Evolutionary conservation across 2,329 filamentous ascomycete genomes (phyloP).

Genomic region (Fusarium solani-melongenae): DNA sequence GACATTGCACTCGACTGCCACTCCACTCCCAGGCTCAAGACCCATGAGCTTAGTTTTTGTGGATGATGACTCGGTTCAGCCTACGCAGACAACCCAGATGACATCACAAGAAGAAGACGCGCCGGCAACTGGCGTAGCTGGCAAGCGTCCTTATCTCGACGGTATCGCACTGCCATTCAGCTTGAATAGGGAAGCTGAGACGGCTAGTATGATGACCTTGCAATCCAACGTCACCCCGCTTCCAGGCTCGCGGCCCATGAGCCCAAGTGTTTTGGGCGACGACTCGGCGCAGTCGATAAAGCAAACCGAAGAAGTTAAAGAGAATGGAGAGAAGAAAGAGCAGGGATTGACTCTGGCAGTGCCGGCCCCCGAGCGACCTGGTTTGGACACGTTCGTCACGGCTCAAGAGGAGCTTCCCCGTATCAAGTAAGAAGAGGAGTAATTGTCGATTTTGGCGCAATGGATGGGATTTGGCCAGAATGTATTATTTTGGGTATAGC

Average conservation of each 20-base stretch:
- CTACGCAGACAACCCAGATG: slow-evolving; percentile 26
- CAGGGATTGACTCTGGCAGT: not conserved
- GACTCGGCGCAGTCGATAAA: slow-evolving; percentile 1
- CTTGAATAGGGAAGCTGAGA: slow-evolving; percentile 71
- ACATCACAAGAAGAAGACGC: slow-evolving; percentile 38
- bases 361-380: slow-evolving; percentile 47
- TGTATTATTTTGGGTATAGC: slow-evolving; percentile 23
- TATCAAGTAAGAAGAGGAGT: slow-evolving; percentile 33
- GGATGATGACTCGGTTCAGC: slow-evolving; percentile 25
- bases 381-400: slow-evolving; percentile 66
- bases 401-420: slow-evolving; percentile 58
- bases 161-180: slow-evolving; percentile 81
- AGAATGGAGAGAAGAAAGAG: slow-evolving; percentile 13
- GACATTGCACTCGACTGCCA: slow-evolving; percentile 64
- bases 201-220: slow-evolving; percentile 77
- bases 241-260: slow-evolving; percentile 49
- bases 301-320: not conserved
- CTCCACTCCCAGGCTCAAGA: slow-evolving; percentile 44
- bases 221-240: slow-evolving; percentile 53
- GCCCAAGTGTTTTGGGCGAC: slow-evolving; percentile 27
- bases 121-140: slow-evolving; percentile 62
- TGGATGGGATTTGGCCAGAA: slow-evolving; percentile 21
- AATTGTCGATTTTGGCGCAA: slow-evolving; percentile 18
- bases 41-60: slow-evolving; percentile 46
- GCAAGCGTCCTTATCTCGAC: slow-evolving; percentile 73